Conservation (phyloP, 768 basidiomycete species). For the Lentinula aciculospora region DNA sequence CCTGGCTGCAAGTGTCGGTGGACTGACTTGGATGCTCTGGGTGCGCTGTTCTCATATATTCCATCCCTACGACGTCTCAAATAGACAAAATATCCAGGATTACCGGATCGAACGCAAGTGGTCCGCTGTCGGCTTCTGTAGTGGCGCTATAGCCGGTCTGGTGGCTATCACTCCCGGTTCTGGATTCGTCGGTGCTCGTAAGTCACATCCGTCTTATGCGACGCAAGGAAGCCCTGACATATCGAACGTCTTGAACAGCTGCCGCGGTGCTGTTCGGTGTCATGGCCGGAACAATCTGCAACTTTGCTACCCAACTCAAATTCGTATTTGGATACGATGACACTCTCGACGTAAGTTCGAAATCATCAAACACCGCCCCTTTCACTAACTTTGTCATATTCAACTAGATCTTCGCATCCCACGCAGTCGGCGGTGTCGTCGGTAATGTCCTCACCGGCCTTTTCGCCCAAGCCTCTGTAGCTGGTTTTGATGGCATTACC, state of each 20-base stretch:
- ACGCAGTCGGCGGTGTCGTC: conserved; percentile 71
- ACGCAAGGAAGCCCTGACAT: neutral
- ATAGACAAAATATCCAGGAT: conserved; percentile 40
- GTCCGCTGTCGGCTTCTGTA: conserved; percentile 93
- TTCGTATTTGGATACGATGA: conserved; percentile 74
- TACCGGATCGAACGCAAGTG: conserved; percentile 91
- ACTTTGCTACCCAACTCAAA: conserved; percentile 96
- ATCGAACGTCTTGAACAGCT: conserved; percentile 29
- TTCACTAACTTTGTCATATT: neutral
- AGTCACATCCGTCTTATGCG: conserved; percentile 19
- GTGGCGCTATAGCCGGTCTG: conserved; percentile 86
- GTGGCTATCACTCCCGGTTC: conserved; percentile 87
- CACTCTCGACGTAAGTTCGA: conserved; percentile 68
- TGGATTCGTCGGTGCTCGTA: conserved; percentile 74
- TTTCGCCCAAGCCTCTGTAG: conserved; percentile 79
- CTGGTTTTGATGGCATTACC: conserved; percentile 71
- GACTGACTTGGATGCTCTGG: conserved; percentile 90
- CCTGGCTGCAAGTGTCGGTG: conserved; percentile 83
- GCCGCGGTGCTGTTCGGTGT: conserved; percentile 86
- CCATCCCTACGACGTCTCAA: neutral
- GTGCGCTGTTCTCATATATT: conserved; percentile 25
- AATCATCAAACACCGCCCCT: neutral
- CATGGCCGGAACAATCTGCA: conserved; percentile 78
- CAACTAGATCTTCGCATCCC: conserved; percentile 80
- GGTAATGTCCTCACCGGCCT: conserved; percentile 84